A percentile compares a stretch with the other conserved stretches of the same genome.
Evolutionary conservation across 2,329 filamentous ascomycete genomes (phyloP).

Genomic region (Aspergillus neoniger): DNA sequence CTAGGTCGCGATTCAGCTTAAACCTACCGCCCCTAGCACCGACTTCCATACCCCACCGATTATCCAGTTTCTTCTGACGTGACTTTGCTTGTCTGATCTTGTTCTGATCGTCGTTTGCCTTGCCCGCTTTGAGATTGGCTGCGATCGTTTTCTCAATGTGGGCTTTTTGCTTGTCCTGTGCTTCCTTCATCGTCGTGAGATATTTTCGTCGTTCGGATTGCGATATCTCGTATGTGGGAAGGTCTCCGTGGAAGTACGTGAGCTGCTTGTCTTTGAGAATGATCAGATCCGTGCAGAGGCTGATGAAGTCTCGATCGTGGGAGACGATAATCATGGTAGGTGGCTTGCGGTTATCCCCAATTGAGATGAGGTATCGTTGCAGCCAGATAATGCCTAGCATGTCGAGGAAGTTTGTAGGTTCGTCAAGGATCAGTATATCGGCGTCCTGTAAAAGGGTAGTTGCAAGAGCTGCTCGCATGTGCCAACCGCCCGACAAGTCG

Average conservation of each 20-base stretch:
- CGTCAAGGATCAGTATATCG: slow-evolving; percentile 79
- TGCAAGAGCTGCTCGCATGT: slow-evolving; percentile 68
- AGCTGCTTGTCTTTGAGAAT: slow-evolving; percentile 72
- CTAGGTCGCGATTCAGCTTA: slow-evolving; percentile 75
- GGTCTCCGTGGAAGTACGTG: slow-evolving; percentile 72
- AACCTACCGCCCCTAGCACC: slow-evolving; percentile 72
- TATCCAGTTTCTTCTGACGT: slow-evolving; percentile 80
- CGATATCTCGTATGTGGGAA: slow-evolving; percentile 70
- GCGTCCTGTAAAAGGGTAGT: slow-evolving; percentile 68
- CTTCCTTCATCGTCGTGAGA: slow-evolving; percentile 74
- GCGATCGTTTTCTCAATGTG: slow-evolving; percentile 79
- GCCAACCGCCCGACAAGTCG: slow-evolving; percentile 76
- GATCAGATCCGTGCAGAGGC: slow-evolving; percentile 72
- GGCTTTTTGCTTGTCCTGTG: slow-evolving; percentile 76
- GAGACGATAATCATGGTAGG: slow-evolving; percentile 74
- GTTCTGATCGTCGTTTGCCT: slow-evolving; percentile 77
- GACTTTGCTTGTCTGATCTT: slow-evolving; percentile 84
- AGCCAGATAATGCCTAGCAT: slow-evolving; percentile 83
- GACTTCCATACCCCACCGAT: slow-evolving; percentile 75
- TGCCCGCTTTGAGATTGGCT: slow-evolving; percentile 73
- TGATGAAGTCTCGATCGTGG: slow-evolving; percentile 80
- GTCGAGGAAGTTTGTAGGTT: slow-evolving; percentile 86
- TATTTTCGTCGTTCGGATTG: slow-evolving; percentile 66
- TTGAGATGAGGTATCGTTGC: slow-evolving; percentile 66
- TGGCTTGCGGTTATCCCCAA: slow-evolving; percentile 53